Evolutionary conservation across 345 rosid genomes (phyloP).

Genomic region (Eucalyptus globulus): DNA sequence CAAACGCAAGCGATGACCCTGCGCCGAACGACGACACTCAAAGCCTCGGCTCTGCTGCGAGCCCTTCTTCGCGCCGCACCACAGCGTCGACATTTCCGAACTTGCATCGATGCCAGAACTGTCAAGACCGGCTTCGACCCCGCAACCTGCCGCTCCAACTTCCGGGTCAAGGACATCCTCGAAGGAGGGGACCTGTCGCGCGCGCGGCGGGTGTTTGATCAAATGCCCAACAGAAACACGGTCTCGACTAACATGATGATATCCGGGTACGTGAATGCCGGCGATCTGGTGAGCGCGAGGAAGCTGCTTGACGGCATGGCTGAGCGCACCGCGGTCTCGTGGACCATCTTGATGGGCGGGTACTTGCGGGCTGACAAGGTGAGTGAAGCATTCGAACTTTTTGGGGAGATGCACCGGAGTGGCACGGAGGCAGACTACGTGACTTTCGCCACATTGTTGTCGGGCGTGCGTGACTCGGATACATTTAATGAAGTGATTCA

Average conservation of each 20-base stretch:
- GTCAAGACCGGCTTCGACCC: conserved; percentile 76
- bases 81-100: not conserved
- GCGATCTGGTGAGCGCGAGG: conserved; percentile 38
- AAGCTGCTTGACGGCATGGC: conserved; percentile 38
- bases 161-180: conserved; percentile 14
- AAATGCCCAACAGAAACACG: conserved; percentile 62
- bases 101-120: conserved; percentile 47
- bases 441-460: conserved; percentile 58
- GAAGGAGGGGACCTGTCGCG: conserved; percentile 20
- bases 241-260: conserved; percentile 58
- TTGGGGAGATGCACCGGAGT: conserved; percentile 33
- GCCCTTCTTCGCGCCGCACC: not conserved
- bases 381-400: conserved; percentile 46
- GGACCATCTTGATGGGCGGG: conserved; percentile 87
- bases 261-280: conserved; percentile 46
- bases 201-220: conserved; percentile 70
- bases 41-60: not conserved
- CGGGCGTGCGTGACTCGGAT: conserved; percentile 34
- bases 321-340: conserved; percentile 50
- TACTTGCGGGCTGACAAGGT: conserved; percentile 28
- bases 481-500: conserved; percentile 22
- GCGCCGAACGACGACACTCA: not conserved
- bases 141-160: conserved; percentile 49
- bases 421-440: conserved; percentile 48
- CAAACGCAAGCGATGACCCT: not conserved